Evolutionary conservation across 2,329 filamentous ascomycete species (phyloP), one percentile per base, ranked within the genome.

Genomic region (Aspergillus pseudonomiae): DNA sequence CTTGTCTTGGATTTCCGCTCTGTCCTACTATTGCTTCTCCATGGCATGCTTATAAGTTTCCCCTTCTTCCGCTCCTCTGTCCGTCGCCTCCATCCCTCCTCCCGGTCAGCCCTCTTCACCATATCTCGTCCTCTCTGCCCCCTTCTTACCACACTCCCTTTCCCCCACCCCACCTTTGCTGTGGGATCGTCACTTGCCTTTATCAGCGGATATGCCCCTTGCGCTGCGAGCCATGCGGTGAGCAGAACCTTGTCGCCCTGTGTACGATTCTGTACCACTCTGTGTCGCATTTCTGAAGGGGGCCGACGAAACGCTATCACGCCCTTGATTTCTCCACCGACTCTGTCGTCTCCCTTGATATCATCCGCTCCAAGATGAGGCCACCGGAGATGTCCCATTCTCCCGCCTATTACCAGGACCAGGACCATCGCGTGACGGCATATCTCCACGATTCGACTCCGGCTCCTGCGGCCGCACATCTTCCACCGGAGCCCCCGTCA

Each of bases 381-480:
- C 70, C 71, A 55, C 74, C 73, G 66, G 75, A 74, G 68, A 77
- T 77, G 75, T 72, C 74, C 68, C 73, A 77, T 72, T 74, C 71
- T 66, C 69, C 75, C 66, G 72, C 71, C 67, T 75, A 76, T 60
- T 71, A 72, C 63, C 73, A 77, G 58, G 69, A 72, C 41, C 67
- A 72, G 61, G 71, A 67, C 57, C 65, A 70, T 45, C 65, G 70
- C 64, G 65, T 69, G 59, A 67, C 70, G 32, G 60, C 68, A 61
- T 68, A 70, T 56, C 68, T 67, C 57, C 66, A 56, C 58, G 61
- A 64, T 62, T 50, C 70, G 26, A 65, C 66, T 24, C 63, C 66
- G 36, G 68, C 69, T 63, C 68, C 67, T 45, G 61, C 69, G 30
- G 64, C 66, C 39, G 61, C 68, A 54, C 63, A 65, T 60, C 28